A percentile compares a stretch with the other conserved stretches of the same genome.
Evolutionary conservation across 179 eudicot genomes (phyloP).

Genomic region (Gypsophila paniculata): DNA sequence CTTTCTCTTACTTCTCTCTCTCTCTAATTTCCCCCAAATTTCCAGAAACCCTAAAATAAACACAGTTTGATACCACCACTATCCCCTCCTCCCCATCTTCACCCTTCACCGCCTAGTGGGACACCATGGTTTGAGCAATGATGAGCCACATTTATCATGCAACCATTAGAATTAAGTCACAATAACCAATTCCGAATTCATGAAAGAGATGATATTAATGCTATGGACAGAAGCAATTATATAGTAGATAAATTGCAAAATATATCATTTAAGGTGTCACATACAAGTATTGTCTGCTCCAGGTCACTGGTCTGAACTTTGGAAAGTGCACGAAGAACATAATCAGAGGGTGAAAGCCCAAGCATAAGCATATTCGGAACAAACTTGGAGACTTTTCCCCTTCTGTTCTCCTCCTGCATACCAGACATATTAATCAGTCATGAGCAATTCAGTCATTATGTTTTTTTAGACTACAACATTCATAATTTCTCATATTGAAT

Average conservation of each 20-base stretch:
- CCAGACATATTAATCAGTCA: conserved; percentile 8
- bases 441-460: background rate
- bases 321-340: conserved; percentile 76
- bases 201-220: background rate
- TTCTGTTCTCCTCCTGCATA: conserved; percentile 66
- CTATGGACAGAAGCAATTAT: background rate
- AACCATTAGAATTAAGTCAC: background rate
- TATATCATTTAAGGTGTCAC: conserved; percentile 11
- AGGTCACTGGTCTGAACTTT: conserved; percentile 84
- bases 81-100: too few relatives aligned
- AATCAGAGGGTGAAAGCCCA: conserved; percentile 79
- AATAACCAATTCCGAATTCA: background rate
- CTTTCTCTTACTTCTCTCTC: too few relatives aligned
- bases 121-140: too few relatives aligned
- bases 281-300: conserved; percentile 87
- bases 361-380: conserved; percentile 76
- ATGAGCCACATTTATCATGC: background rate
- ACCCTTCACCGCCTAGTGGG: too few relatives aligned
- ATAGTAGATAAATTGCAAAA: background rate
- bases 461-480: background rate
- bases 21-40: too few relatives aligned
- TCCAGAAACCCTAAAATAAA: too few relatives aligned
- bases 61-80: too few relatives aligned
- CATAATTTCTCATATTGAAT: too few relatives aligned
- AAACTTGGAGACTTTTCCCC: conserved; percentile 52